phyloP scores from a whole-genome alignment of 495 filamentous ascomycete species.

The Hyphodiscus hymeniophilus region DNA sequence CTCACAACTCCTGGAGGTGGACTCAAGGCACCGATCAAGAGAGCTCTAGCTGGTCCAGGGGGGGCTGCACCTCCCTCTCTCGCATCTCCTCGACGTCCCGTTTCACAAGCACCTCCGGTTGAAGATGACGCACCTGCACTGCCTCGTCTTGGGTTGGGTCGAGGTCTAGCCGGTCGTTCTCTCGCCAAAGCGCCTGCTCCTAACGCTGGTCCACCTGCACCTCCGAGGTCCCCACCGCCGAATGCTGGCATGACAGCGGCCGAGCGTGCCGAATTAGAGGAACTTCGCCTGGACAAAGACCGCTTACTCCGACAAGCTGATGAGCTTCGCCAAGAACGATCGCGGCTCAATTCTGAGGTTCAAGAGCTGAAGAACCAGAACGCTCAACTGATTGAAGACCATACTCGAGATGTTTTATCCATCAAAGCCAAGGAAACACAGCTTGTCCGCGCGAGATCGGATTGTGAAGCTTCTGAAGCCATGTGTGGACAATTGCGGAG shows the following conservation, averaged over 20 bases:
- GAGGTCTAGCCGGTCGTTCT: conserved; percentile 78
- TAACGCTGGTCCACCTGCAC: conserved; percentile 26
- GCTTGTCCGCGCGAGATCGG: conserved; percentile 79
- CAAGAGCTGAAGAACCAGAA: conserved; percentile 91
- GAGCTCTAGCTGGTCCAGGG: conserved; percentile 46
- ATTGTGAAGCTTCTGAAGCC: conserved; percentile 81
- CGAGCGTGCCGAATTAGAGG: conserved; percentile 84
- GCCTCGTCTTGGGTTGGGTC: conserved; percentile 61
- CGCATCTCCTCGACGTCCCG: conserved; percentile 58
- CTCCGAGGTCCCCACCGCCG: conserved; percentile 30
- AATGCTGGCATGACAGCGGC: conserved; percentile 54
- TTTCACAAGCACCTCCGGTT: conserved; percentile 34
- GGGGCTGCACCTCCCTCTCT: conserved; percentile 28
- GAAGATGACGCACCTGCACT: conserved; percentile 53
- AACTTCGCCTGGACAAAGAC: conserved; percentile 76
- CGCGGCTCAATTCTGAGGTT: conserved; percentile 66
- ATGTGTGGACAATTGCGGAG: conserved; percentile 72
- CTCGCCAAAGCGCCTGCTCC: conserved; percentile 54
- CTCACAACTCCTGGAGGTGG: conserved; percentile 48
- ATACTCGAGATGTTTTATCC: conserved; percentile 87
- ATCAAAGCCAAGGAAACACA: conserved; percentile 99
- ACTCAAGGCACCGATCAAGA: conserved; percentile 62
- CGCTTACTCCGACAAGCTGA: conserved; percentile 60
- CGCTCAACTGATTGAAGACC: conserved; percentile 93
- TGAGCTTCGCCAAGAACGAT: conserved; percentile 67